Evolutionary conservation across 495 filamentous ascomycete species (phyloP), one percentile per base, ranked within the genome.

Genomic region (Podospora australis): DNA sequence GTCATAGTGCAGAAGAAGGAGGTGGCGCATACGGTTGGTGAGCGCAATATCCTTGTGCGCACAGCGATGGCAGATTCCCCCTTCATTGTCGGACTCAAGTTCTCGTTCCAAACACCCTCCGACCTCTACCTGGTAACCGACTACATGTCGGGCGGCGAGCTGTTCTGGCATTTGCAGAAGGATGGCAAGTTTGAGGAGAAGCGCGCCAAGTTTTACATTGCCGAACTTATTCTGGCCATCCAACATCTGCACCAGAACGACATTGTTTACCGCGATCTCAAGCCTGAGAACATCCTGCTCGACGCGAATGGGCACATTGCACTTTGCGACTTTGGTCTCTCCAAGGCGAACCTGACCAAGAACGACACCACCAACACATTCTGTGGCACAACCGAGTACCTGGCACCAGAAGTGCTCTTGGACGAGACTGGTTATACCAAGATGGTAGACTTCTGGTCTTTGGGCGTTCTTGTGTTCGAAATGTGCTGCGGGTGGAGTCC

Each of bases 1-100:
- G 92, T 98, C 42, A 97, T 98, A 47, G 92, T 98, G 13, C 92
- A 98, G 68, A 98, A 98, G 78, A 98, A 98, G 68, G 92, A 98
- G 68, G 88, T 98, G 35, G 88, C 90, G 14, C 92, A 98, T 66
- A 98, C 92, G 2, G 78, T 98, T 13, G 92, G 92, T 47, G 94
- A 98, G 69, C 82, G 92, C 24, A 98, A 98, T 63, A 98, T 98
- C 48, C 73, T 98, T 29, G 92, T 98, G 20, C 83, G 92, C 41
- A 98, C 92, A 11, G 94, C 92, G 26, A 97, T 86, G 75, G 80
- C 90, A 17, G 88, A 96, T 44, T 98, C 92, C 10, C 90, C 91
- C 0, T 98, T 98, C 65, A 98, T 98, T 55, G 92, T 98, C 19
- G 92, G 92, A 10, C 75, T 98, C 57, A 98, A 98, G 59, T 98